phyloP scores from a whole-genome alignment of 108 stramenopile genomes.

The Schizochytrium sp. region DNA sequence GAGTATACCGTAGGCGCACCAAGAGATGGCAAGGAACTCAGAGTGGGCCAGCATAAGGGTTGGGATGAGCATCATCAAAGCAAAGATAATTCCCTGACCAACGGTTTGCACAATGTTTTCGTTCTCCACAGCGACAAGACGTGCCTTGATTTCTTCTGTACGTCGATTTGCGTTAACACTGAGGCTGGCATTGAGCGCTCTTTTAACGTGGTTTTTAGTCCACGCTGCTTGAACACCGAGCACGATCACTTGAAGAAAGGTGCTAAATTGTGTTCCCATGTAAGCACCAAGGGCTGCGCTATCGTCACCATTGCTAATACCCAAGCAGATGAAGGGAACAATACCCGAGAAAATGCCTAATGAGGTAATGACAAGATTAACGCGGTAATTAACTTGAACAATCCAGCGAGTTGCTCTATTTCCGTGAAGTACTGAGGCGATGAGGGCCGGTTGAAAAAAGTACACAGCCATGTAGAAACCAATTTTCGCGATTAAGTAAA shows the following conservation, averaged over 20 bases:
- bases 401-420: constrained; percentile 15
- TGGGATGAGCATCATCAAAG: constrained; percentile 17
- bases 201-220: not conserved
- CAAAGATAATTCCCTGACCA: constrained; percentile 5
- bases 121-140: constrained; percentile 52
- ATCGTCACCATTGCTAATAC: not conserved
- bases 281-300: not conserved
- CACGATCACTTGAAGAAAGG: not conserved
- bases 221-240: constrained; percentile 16
- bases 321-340: not conserved
- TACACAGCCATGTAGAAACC: constrained; percentile 54
- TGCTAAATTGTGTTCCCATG: not conserved
- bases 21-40: constrained; percentile 25
- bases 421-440: constrained; percentile 17
- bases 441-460: constrained; percentile 21
- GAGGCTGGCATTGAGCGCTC: not conserved
- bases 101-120: constrained; percentile 32
- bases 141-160: constrained; percentile 23
- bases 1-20: constrained; percentile 23
- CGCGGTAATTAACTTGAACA: constrained; percentile 1
- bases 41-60: constrained; percentile 2
- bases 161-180: constrained; percentile 4
- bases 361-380: not conserved
- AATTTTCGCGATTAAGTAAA: constrained; percentile 5
- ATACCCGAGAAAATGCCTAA: not conserved